Base-by-base conservation (phyloP, 805 yeast genomes). In the Candida oleophila region DNA sequence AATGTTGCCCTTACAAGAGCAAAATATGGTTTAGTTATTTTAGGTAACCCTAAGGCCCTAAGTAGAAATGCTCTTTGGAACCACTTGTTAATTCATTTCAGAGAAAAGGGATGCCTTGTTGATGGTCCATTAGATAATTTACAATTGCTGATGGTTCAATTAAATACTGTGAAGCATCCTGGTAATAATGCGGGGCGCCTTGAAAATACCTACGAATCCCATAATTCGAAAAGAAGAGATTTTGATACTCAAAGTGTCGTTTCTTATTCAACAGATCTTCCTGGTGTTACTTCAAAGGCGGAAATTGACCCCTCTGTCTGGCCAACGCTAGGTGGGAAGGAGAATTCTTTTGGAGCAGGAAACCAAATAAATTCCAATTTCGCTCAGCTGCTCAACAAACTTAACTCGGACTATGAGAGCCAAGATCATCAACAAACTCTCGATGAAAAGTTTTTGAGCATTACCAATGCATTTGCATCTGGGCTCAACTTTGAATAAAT, bases 71-170 rank as follows among this genome's bases (percentile, higher is more conserved):
- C 74, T 11, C 68, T 91, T 51, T 91, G 97, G 97, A 83, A 83
- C 55, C 85, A 81, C 50, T 68, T 91, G 48, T 70, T 91, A 54
- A 66, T 80, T 40, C 95, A 89, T 61, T 90, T 80, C 68, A 76
- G 96, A 65, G 92, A 88, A 55, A 80, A 78, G 46, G 96, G 96
- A 1, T 87, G 95, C 65, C 70, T 91, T 28, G 97, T 91, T 22
- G 97, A 91, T 63, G 97, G 97, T 9, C 82, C 89, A 1, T 72
- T 91, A 53, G 92, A 86, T 49, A 87, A 82, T 55, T 73, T 91
- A 51, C 94, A 85, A 61, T 67, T 86, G 43, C 83, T 90, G 49
- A 73, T 84, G 48, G 82, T 86, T 19, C 85, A 80, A 52, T 70
- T 69, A 49, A 57, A 57, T 32, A 45, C 45, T 44, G 7, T 56